Evolutionary conservation across 331 rosid genomes (phyloP).

Genomic region (Pyrus hybrid): DNA sequence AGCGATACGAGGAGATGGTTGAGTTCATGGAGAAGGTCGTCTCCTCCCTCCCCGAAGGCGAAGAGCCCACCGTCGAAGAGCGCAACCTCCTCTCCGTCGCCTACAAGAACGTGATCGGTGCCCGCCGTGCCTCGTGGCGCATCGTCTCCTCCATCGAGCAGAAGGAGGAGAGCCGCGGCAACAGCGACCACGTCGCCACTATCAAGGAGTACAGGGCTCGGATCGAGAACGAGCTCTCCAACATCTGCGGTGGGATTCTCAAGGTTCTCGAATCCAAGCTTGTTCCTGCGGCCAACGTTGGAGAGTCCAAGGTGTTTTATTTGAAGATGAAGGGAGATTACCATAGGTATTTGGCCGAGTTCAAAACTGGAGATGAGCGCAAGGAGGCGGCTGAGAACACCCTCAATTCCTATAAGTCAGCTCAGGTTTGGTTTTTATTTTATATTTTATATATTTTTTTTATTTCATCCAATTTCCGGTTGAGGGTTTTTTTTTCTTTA

Average conservation of each 20-base stretch:
- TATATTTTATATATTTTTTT: too few species aligned
- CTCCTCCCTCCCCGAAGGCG: conserved; percentile 15
- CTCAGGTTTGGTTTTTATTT: conserved; percentile 12
- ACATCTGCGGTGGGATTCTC: conserved; percentile 50
- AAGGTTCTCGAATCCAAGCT: conserved; percentile 48
- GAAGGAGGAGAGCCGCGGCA: conserved; percentile 57
- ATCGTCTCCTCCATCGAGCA: conserved; percentile 58
- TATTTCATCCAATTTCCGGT: neutral
- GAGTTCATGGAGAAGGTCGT: conserved; percentile 45
- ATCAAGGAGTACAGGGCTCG: conserved; percentile 33
- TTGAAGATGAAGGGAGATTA: conserved; percentile 69
- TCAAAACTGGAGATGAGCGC: conserved; percentile 37
- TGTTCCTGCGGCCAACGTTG: conserved; percentile 42
- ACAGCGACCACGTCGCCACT: conserved; percentile 33
- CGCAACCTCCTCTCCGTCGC: conserved; percentile 60
- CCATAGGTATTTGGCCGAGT: conserved; percentile 54
- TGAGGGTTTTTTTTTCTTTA: neutral
- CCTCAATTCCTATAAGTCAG: conserved; percentile 39
- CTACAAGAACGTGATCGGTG: conserved; percentile 57
- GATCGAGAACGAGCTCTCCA: conserved; percentile 54
- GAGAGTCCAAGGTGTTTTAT: conserved; percentile 52
- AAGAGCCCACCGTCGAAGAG: conserved; percentile 57
- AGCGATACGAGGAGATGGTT: conserved; percentile 70
- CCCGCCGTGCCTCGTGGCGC: conserved; percentile 63
- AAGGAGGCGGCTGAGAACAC: conserved; percentile 57